Base-by-base conservation (phyloP, 768 basidiomycete species). In the Wakefieldia striispora region DNA sequence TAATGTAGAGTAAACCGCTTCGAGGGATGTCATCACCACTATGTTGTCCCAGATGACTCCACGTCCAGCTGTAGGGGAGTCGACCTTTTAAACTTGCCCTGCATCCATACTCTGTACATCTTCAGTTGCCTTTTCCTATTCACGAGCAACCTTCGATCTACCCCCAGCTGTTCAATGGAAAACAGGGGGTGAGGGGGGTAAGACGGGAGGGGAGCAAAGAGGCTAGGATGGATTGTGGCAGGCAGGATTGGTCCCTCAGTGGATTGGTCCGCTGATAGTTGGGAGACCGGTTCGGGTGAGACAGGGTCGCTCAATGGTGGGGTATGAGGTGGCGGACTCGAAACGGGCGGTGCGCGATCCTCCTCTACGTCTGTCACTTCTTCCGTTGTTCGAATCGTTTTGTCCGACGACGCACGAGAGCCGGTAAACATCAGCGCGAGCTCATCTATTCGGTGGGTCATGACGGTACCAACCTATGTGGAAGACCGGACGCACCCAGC, bases 61-160 rank as follows among this genome's bases (percentile, higher is more conserved):
- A 42, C 16, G 9, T 19, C 6, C 6, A 26, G 40, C 13, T 17
- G 13, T 24, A 13, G 8, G 9, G 23, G 17, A 0, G 58, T 17
- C 19, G 47, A 10, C 41, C 86, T 89, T 50, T 75, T 73, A 62
- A 92, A 92, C 62, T 85, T 87, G 1, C 82, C 90, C 68, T 95
- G 92, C 84, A 94, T 83, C 92, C 92, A 95, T 0, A 94, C 88
- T 40, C 97, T 76, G 65, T 95, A 97, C 97, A 99, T 99, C 69
- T 95, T 95, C 43, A 97, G 71, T 70, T 94, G 88, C 50, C 91
- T 76, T 70, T 97, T 97, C 40, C 97, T 78, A 63, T 99, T 99
- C 45, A 99, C 85, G 38, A 98, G 75, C 48, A 99, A 70, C 37
- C 97, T 78, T 7, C 94, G 75, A 72, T 99, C 97, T 6, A 94